Evolutionary conservation across 768 basidiomycete species (phyloP).

Genomic region (Calocybe cyanea): DNA sequence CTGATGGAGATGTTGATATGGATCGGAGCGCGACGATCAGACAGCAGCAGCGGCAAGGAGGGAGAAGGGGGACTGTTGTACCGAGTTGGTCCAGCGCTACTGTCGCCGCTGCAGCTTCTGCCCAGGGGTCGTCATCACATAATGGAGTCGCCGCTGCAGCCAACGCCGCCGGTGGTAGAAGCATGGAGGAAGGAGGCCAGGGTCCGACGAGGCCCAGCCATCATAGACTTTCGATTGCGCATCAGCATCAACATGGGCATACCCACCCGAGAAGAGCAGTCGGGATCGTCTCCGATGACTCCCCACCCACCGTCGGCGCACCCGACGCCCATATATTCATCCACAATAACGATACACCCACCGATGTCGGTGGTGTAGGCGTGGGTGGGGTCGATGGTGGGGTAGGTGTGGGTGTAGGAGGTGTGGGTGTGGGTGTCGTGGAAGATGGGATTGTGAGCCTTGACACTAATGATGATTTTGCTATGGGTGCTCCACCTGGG

Average conservation of each 20-base stretch:
- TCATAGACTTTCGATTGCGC: slow-evolving; percentile 19
- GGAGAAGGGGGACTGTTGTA: not conserved
- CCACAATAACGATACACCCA: slow-evolving; percentile 24
- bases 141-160: no score
- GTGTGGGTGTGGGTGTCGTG: slow-evolving; percentile 48
- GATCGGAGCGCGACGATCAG: slow-evolving; percentile 10
- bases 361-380: slow-evolving; percentile 26
- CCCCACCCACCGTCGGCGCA: slow-evolving; percentile 20
- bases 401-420: slow-evolving; percentile 34
- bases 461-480: slow-evolving; percentile 83
- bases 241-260: slow-evolving; percentile 15
- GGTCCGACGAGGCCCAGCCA: slow-evolving; percentile 26
- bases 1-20: slow-evolving; percentile 46
- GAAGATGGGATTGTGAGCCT: slow-evolving; percentile 75
- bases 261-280: slow-evolving; percentile 26
- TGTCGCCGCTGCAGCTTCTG: no score
- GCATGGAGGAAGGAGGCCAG: no score
- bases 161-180: no score
- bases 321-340: slow-evolving; percentile 43
- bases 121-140: no score
- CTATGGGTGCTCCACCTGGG: slow-evolving; percentile 87
- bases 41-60: not conserved
- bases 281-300: slow-evolving; percentile 39
- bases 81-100: no score
- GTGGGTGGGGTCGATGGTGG: slow-evolving; percentile 68